Percentiles rank a stretch among this genome's conserved stretches.
Conservation (phyloP, 768 basidiomycete genomes). For the Astraeus odoratus region DNA sequence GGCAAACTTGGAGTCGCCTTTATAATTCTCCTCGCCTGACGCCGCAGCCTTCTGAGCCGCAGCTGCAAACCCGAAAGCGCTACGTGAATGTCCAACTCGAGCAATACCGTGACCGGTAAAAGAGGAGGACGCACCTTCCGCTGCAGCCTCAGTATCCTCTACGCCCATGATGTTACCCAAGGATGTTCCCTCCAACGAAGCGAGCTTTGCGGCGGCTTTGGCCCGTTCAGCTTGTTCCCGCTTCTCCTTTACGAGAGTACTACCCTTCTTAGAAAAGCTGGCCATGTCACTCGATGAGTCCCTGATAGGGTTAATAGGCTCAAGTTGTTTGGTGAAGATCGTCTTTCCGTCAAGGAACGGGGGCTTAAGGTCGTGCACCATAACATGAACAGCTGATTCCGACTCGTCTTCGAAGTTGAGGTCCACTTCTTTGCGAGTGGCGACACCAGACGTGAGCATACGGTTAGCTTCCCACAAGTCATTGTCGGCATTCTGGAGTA, state of each 20-base stretch:
- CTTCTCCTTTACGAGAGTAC: conserved; percentile 88
- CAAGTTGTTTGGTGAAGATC: conserved; percentile 93
- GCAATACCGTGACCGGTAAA: conserved; percentile 19
- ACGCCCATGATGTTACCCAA: conserved; percentile 99
- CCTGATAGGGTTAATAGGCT: conserved; percentile 94
- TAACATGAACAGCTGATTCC: conserved; percentile 93
- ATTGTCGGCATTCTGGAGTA: conserved; percentile 84
- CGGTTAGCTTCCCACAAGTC: conserved; percentile 99
- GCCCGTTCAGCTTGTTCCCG: conserved; percentile 94
- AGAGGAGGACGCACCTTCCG: conserved; percentile 61
- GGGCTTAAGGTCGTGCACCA: conserved; percentile 95
- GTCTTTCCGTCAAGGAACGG: conserved; percentile 97
- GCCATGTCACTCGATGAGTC: conserved; percentile 95
- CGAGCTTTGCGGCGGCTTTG: conserved; percentile 94
- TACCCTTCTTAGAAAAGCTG: conserved; percentile 95
- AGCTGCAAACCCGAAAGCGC: conserved; percentile 45
- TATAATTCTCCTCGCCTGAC: conserved; percentile 63
- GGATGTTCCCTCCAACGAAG: conserved; percentile 83
- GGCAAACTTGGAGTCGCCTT: conserved; percentile 97
- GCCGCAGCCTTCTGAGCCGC: conserved; percentile 43
- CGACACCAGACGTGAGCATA: conserved; percentile 93
- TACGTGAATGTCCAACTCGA: conserved; percentile 79
- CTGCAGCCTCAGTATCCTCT: conserved; percentile 88
- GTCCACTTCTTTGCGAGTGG: conserved; percentile 80
- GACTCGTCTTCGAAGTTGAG: conserved; percentile 95